Conservation (phyloP, 176 grass and related monocot species). For the Aegilops bicornis region DNA sequence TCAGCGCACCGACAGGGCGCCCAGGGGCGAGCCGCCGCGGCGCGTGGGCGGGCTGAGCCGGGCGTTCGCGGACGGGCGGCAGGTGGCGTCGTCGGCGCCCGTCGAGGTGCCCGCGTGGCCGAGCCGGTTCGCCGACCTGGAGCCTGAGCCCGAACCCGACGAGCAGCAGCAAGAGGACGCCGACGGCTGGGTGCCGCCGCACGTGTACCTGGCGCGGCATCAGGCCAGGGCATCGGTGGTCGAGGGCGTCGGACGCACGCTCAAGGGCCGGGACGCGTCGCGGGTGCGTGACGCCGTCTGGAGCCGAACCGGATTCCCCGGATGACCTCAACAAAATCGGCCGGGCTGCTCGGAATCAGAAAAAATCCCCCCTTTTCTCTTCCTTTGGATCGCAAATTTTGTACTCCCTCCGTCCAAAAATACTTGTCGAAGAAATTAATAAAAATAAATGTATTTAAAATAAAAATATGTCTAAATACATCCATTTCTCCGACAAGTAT, state of each 20-base stretch:
- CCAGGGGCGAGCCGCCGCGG: neutral
- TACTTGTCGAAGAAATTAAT: no score
- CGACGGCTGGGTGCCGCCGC: constrained; percentile 63
- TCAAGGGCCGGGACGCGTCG: constrained; percentile 86
- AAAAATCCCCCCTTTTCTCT: neutral
- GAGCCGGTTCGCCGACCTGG: neutral
- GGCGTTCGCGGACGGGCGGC: constrained; percentile 38
- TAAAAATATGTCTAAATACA: no score
- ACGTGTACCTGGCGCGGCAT: constrained; percentile 64
- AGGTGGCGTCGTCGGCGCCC: constrained; percentile 64
- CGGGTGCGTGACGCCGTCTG: constrained; percentile 94
- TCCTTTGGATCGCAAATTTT: neutral
- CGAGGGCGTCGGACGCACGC: constrained; percentile 82
- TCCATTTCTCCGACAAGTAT: no score
- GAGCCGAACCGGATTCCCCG: constrained; percentile 88
- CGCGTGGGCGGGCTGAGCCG: constrained; percentile 42
- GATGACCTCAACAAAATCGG: constrained; percentile 19
- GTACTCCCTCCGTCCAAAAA: no score
- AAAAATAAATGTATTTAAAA: no score
- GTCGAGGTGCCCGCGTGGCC: constrained; percentile 65
- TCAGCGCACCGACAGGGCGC: neutral
- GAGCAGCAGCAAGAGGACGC: neutral
- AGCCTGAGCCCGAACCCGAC: neutral
- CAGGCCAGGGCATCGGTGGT: constrained; percentile 74
- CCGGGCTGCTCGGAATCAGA: neutral